Evolutionary conservation across 1,139 yeast genomes (phyloP).

Genomic region (Yueomyces sp.): DNA sequence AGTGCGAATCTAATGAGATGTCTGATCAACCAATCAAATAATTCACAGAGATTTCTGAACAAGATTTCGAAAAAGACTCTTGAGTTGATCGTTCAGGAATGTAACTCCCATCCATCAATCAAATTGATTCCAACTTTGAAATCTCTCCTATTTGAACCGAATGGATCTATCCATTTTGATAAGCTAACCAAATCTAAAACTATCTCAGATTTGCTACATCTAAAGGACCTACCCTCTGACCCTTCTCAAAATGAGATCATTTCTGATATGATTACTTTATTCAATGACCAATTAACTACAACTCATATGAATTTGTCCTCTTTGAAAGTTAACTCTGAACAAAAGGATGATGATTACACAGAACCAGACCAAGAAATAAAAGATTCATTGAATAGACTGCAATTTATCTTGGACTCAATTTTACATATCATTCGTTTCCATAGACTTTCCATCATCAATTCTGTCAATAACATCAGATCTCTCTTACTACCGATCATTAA

Average conservation of each 20-base stretch:
- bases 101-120: slow-evolving; percentile 23
- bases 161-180: slow-evolving; percentile 66
- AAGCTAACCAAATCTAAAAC: slow-evolving; percentile 64
- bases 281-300: not conserved
- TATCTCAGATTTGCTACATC: slow-evolving; percentile 36
- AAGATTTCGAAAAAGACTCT: slow-evolving; percentile 50
- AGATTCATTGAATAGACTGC: slow-evolving; percentile 3
- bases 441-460: slow-evolving; percentile 20
- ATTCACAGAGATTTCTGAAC: slow-evolving; percentile 51
- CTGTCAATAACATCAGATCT: slow-evolving; percentile 32
- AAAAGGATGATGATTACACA: not conserved
- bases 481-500: slow-evolving; percentile 40
- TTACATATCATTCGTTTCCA: slow-evolving; percentile 44
- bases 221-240: slow-evolving; percentile 12
- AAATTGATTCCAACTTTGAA: slow-evolving; percentile 38
- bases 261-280: slow-evolving; percentile 6
- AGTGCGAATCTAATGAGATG: slow-evolving; percentile 65
- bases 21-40: slow-evolving; percentile 65
- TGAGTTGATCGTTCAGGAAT: slow-evolving; percentile 28
- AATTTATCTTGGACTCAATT: slow-evolving; percentile 57
- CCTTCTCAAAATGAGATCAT: slow-evolving; percentile 19
- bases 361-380: slow-evolving; percentile 26
- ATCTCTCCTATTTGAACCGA: slow-evolving; percentile 35
- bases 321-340: too few species aligned
- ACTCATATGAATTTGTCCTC: too few species aligned